Evolutionary conservation across 176 grass and related monocot species (phyloP).

Genomic region (Secale cereale): DNA sequence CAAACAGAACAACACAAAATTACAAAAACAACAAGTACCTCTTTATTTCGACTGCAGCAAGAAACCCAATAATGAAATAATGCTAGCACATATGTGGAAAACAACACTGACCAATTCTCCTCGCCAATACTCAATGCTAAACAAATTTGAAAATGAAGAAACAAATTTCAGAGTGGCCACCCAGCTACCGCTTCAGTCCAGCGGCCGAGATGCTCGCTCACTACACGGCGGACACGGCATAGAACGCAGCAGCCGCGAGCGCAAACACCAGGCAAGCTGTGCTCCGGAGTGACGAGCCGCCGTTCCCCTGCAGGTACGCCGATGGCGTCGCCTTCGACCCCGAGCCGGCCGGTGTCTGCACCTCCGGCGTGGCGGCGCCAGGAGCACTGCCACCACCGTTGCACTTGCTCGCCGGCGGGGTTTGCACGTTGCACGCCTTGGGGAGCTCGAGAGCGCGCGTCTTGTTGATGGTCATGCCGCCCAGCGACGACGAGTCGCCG

Average conservation of each 20-base stretch:
- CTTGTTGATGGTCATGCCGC: conserved; percentile 68
- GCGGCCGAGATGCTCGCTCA: neutral
- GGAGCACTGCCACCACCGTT: neutral
- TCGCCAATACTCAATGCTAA: neutral
- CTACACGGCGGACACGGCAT: neutral
- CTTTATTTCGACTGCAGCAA: too few species aligned
- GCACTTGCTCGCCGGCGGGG: conserved; percentile 70
- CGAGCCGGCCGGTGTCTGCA: neutral
- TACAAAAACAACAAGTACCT: too few species aligned
- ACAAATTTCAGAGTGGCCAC: neutral
- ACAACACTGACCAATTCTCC: neutral
- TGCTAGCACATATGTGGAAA: neutral
- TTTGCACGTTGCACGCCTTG: conserved; percentile 54
- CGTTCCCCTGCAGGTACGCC: neutral
- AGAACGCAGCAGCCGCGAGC: conserved; percentile 20
- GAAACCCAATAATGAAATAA: neutral
- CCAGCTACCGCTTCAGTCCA: too few species aligned
- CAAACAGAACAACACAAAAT: too few species aligned
- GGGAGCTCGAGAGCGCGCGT: conserved; percentile 54
- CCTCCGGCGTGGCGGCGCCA: neutral
- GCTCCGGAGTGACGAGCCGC: conserved; percentile 12
- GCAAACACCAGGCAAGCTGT: neutral
- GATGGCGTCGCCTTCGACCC: conserved; percentile 41
- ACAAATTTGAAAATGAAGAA: neutral
- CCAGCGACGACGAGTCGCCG: conserved; percentile 34